Conservation (phyloP, 352 stramenopile genomes). For the Nothophytophthora sp. region DNA sequence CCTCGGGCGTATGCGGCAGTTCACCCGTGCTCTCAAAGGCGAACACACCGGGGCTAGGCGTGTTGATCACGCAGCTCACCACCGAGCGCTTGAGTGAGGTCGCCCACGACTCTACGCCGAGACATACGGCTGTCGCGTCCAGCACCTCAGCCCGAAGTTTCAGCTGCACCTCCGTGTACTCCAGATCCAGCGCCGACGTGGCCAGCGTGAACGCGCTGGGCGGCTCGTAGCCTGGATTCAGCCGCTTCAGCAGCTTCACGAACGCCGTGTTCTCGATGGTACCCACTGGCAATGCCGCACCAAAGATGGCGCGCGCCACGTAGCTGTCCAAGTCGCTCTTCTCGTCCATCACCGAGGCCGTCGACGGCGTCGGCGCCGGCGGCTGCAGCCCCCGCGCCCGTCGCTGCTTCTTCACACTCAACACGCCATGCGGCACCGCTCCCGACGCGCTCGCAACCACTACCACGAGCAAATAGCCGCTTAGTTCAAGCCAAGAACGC, state of each 20-base stretch:
- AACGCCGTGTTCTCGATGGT: constrained; percentile 66
- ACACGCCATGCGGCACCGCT: too few relatives aligned
- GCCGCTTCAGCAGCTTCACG: constrained; percentile 59
- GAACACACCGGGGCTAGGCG: constrained; percentile 48
- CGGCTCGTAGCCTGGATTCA: constrained; percentile 50
- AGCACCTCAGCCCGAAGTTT: constrained; percentile 59
- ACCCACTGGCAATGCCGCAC: constrained; percentile 44
- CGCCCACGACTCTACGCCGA: constrained; percentile 60
- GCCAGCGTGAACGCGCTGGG: constrained; percentile 51
- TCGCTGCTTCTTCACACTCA: constrained; percentile 41
- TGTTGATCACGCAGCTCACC: constrained; percentile 60
- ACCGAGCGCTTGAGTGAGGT: constrained; percentile 42
- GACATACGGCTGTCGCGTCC: constrained; percentile 44
- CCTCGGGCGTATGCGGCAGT: constrained; percentile 38
- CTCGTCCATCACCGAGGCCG: constrained; percentile 33
- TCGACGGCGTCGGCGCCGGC: not conserved
- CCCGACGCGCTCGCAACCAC: too few relatives aligned
- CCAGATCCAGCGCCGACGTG: constrained; percentile 54
- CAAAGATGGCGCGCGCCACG: constrained; percentile 60
- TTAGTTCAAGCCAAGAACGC: too few relatives aligned
- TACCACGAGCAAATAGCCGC: too few relatives aligned
- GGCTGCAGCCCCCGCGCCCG: constrained; percentile 11
- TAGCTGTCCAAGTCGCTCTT: constrained; percentile 59
- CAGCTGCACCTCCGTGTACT: constrained; percentile 63
- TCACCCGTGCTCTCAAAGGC: constrained; percentile 62